Evolutionary conservation across 768 basidiomycete species (phyloP).

Genomic region (Lactarius vividus): DNA sequence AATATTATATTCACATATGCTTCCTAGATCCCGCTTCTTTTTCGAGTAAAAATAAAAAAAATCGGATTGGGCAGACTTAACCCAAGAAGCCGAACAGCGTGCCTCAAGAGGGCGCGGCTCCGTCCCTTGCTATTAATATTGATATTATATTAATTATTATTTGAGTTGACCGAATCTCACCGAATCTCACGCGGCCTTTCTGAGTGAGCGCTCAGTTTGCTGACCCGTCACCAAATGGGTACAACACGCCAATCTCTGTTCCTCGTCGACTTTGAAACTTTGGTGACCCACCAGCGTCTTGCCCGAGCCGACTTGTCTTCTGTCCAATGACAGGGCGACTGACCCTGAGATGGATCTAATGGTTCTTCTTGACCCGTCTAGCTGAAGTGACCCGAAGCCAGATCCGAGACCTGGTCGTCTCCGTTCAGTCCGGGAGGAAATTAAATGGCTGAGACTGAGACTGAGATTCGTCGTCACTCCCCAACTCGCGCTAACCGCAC

Average conservation of each 20-base stretch:
- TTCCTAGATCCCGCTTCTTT: slow-evolving; percentile 17
- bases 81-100: slow-evolving; percentile 11
- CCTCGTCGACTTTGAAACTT: not conserved
- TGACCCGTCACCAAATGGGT: slow-evolving; percentile 1
- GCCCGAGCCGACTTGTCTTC: not conserved
- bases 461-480: slow-evolving; percentile 24
- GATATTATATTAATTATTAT: not conserved
- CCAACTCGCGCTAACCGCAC: slow-evolving; percentile 13
- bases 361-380: not conserved
- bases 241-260: slow-evolving; percentile 3
- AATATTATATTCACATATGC: slow-evolving; percentile 2
- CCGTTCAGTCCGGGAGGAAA: slow-evolving; percentile 21
- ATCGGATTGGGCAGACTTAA: slow-evolving; percentile 15
- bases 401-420: slow-evolving; percentile 12
- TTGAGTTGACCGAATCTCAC: not conserved
- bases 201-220: not conserved
- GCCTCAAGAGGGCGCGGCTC: not conserved
- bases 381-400: slow-evolving; percentile 21
- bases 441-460: slow-evolving; percentile 7
- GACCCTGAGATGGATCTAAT: not conserved
- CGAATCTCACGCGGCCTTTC: not conserved
- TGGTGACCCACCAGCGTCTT: not conserved
- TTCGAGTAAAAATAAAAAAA: slow-evolving; percentile 11
- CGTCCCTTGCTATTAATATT: not conserved
- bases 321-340: not conserved